Evolutionary conservation across 176 grass and related monocot species (phyloP).

Genomic region (Puccinellia tenuiflora): DNA sequence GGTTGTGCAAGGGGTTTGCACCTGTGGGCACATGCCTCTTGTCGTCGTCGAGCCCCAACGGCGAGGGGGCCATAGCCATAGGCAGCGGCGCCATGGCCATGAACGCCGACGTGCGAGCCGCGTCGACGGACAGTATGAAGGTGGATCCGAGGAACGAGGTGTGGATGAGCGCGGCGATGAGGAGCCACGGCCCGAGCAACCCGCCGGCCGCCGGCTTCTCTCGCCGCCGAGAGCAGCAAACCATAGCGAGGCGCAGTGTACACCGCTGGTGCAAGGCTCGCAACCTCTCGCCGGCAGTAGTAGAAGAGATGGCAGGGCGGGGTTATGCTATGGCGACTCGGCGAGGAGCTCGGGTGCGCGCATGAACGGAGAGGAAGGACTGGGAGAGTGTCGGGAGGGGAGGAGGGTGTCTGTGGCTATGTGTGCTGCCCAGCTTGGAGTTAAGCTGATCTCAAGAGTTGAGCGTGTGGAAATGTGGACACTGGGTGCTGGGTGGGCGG

Average conservation of each 20-base stretch:
- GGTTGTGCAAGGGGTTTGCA: slow-evolving; percentile 65
- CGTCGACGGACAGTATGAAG: slow-evolving; percentile 35
- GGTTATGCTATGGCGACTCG: not conserved
- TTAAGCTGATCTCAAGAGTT: not conserved
- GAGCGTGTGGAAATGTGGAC: not conserved
- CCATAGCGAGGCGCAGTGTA: not conserved
- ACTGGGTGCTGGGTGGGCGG: not conserved
- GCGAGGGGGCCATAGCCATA: slow-evolving; percentile 25
- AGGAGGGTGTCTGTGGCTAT: not conserved
- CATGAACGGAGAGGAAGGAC: not conserved
- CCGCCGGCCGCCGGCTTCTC: not conserved
- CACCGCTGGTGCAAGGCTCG: not conserved
- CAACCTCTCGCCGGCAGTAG: not conserved
- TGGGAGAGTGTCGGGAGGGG: not conserved
- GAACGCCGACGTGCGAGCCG: slow-evolving; percentile 45
- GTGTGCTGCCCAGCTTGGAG: not conserved
- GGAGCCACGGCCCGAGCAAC: slow-evolving; percentile 29
- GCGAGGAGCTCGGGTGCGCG: slow-evolving; percentile 1
- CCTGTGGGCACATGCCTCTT: slow-evolving; percentile 52
- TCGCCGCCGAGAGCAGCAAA: not conserved
- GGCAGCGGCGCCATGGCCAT: slow-evolving; percentile 5
- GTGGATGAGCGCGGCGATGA: slow-evolving; percentile 42
- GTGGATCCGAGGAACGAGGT: slow-evolving; percentile 39
- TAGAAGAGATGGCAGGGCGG: not conserved
- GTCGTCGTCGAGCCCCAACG: slow-evolving; percentile 18